Percentiles rank a stretch among this genome's conserved stretches.
Conservation (phyloP, 1,139 yeast species). For the Kodamaea derodonti region DNA sequence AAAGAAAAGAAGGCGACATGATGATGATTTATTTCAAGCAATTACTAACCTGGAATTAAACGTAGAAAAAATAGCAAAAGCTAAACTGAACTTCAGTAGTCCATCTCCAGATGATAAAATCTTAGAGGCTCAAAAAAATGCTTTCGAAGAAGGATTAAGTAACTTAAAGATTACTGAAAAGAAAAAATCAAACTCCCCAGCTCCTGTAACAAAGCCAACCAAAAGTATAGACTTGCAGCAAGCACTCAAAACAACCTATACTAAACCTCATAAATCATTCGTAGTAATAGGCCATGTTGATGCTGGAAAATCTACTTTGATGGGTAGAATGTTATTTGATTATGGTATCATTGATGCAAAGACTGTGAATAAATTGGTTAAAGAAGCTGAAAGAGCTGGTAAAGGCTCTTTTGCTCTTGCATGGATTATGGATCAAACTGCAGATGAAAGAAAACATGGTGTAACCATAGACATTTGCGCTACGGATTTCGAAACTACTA, state of each 20-base stretch:
- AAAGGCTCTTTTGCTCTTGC: conserved; percentile 94
- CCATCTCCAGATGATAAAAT: conserved; percentile 87
- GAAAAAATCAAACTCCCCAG: conserved; percentile 16
- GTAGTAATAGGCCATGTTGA: conserved; percentile 97
- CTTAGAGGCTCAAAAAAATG: conserved; percentile 55
- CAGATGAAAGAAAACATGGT: conserved; percentile 85
- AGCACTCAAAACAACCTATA: conserved; percentile 34
- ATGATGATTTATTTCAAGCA: conserved; percentile 23
- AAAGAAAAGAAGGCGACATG: conserved; percentile 22
- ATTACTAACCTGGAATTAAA: conserved; percentile 48
- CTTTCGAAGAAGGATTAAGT: conserved; percentile 40
- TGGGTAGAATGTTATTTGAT: conserved; percentile 85
- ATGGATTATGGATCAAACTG: conserved; percentile 96
- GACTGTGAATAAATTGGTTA: conserved; percentile 69
- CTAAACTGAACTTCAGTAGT: conserved; percentile 52
- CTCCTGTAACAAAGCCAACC: conserved; percentile 32
- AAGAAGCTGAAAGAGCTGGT: conserved; percentile 79
- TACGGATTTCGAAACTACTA: conserved; percentile 69
- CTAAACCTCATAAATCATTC: conserved; percentile 68
- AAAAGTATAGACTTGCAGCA: conserved; percentile 35
- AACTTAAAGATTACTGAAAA: conserved; percentile 22
- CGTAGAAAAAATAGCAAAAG: conserved; percentile 40
- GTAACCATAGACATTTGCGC: conserved; percentile 93
- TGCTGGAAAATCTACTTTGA: conserved; percentile 93
- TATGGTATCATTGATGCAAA: conserved; percentile 76